Percentiles rank a stretch among this genome's conserved stretches.
Conservation (phyloP, 495 filamentous ascomycete genomes). For the Aspergillus ellipticus region DNA sequence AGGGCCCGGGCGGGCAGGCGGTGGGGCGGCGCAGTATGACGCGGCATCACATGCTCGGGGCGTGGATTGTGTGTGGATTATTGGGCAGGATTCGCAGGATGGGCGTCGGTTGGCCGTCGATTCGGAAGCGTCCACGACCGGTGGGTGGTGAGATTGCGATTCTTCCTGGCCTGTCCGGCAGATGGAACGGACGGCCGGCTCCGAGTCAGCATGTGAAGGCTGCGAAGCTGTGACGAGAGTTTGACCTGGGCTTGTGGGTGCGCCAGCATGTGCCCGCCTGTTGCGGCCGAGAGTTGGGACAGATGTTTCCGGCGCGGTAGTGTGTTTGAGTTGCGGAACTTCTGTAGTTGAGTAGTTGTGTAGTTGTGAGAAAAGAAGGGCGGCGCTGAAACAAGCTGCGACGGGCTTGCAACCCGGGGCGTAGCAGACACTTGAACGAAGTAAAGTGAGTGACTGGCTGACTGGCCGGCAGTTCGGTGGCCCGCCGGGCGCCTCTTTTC, state of each 20-base stretch:
- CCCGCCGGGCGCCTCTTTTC: background rate
- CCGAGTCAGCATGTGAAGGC: background rate
- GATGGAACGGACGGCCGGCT: background rate
- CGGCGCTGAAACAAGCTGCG: too few relatives aligned
- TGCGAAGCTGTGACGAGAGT: background rate
- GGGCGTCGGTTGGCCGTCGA: background rate
- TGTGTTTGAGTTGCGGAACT: too few relatives aligned
- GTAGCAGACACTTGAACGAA: too few relatives aligned
- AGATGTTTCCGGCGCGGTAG: too few relatives aligned
- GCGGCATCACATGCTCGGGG: conserved; percentile 6
- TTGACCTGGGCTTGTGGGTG: background rate
- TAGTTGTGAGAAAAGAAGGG: too few relatives aligned
- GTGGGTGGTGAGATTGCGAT: background rate
- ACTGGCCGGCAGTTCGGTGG: background rate
- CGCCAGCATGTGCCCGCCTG: background rate
- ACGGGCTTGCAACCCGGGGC: too few relatives aligned
- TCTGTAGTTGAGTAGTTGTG: too few relatives aligned
- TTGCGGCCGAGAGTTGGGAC: too few relatives aligned
- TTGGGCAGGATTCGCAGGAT: too few relatives aligned
- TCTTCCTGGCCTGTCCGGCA: background rate
- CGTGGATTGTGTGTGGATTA: too few relatives aligned
- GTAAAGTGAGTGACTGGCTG: background rate
- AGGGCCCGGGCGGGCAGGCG: background rate
- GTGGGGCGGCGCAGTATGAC: background rate
- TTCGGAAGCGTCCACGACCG: background rate